These are phyloP conservation scores for Lactifluus pinguis DNA, from an alignment of 768 basidiomycete species.

Conservation along the genomic window DNA sequence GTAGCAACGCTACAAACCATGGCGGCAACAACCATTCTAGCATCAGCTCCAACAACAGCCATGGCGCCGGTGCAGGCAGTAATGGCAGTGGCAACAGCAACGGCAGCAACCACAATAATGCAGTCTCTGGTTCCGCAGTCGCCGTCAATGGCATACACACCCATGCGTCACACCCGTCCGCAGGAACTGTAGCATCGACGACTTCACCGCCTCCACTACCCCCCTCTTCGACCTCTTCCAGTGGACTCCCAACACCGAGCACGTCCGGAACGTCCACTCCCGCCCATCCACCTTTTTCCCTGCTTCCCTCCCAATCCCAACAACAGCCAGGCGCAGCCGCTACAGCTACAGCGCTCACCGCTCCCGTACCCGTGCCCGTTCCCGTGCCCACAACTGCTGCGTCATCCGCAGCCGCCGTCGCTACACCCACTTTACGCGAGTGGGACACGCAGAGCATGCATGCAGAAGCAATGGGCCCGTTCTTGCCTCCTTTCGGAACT, in stretches of 20 bases:
- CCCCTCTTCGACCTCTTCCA: constrained; percentile 14
- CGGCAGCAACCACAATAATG: not conserved
- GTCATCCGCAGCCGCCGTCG: too few species aligned
- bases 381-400: too few species aligned
- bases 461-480: too few species aligned
- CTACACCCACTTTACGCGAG: too few species aligned
- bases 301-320: not conserved
- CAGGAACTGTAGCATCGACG: not conserved
- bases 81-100: not conserved
- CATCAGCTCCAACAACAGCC: not conserved
- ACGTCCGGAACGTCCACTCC: constrained; percentile 20
- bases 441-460: too few species aligned
- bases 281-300: constrained; percentile 17
- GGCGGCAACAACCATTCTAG: not conserved
- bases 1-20: not conserved
- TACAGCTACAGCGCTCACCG: not conserved
- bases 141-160: not conserved
- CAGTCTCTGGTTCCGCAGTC: too few species aligned
- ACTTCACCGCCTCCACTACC: not conserved
- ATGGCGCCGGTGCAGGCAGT: not conserved
- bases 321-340: not conserved
- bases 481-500: too few species aligned
- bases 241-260: constrained; percentile 16
- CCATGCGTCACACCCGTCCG: not conserved
- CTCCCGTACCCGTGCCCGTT: too few species aligned